phyloP scores from a whole-genome alignment of 139 green algal species.

The Spirogloea muscicola region DNA sequence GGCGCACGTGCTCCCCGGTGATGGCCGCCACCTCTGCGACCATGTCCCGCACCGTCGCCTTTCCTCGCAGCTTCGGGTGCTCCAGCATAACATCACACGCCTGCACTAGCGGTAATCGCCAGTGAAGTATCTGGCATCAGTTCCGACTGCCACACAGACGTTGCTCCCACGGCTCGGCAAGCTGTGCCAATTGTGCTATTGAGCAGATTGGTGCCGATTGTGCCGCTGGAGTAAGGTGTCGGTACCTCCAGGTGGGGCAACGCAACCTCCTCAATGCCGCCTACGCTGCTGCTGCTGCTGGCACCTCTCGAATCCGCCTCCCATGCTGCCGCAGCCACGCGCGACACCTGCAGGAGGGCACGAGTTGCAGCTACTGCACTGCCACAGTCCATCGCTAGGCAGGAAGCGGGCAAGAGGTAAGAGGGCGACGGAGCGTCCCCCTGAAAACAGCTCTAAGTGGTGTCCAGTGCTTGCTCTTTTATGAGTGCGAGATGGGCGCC shows the following conservation, averaged over 20 bases:
- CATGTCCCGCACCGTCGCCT: conserved; percentile 5
- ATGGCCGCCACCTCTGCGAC: conserved; percentile 39
- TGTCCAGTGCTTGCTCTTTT: too few species aligned
- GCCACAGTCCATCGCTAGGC: not conserved
- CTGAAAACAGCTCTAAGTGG: too few species aligned
- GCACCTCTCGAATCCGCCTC: not conserved
- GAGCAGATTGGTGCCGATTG: not conserved
- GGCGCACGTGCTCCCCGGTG: conserved; percentile 32
- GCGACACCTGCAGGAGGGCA: conserved; percentile 8
- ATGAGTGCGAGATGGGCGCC: too few species aligned
- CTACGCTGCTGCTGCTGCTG: conserved; percentile 17
- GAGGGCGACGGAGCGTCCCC: not conserved
- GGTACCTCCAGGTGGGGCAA: not conserved
- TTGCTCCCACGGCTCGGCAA: too few species aligned
- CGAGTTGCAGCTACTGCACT: conserved; percentile 1
- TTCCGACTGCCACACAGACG: too few species aligned
- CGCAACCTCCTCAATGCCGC: too few species aligned
- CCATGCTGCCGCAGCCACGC: not conserved
- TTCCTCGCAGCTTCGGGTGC: conserved; percentile 14
- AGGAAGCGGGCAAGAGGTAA: not conserved
- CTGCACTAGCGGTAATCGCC: not conserved
- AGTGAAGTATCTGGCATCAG: not conserved
- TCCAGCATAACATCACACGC: not conserved
- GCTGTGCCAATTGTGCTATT: not conserved
- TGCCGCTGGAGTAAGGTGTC: not conserved